Base-by-base conservation (phyloP, 1,284 basidiomycete species). In the Leccinum angustisporum region DNA sequence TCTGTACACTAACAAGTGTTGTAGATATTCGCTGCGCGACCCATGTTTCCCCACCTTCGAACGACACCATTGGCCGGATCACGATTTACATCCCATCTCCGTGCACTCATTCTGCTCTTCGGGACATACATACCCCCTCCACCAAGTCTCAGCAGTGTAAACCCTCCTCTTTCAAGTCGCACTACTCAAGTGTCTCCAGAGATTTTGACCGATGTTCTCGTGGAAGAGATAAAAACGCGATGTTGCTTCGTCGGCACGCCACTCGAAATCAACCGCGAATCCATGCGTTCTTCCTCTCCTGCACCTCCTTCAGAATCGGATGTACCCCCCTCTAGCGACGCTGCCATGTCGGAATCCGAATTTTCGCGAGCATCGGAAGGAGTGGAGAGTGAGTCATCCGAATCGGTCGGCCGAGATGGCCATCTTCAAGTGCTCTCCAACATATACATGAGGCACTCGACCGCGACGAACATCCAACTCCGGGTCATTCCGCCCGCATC, bases 21-120 rank as follows among this genome's bases (percentile, higher is more conserved):
- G 21, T 68, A 97, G 95, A 93, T 97, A 66, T 96, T 90, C 70
- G 86, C 91, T 53, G 89, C 94, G 10, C 82, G 96, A 34, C 95
- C 95, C 0, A 78, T 98, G 51, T 95, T 87, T 72, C 86, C 91
- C 33, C 85, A 90, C 57, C 80, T 97, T 10, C 83, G 83, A 63
- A 91, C 92, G 2, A 95, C 94, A 1, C 91, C 94, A 8, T 77
- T 94, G 9, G 95, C 94, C 3, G 93, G 95, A 6, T 77, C 83
- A 4, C 82, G 86, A 18, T 79, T 97, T 25, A 88, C 89, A 4
- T 81, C 82, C 3, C 92, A 95, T 65, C 79, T 98, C 21, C 85
- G 88, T 43, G 83, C 87, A 4, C 84, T 97, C 1, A 78, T 98
- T 0, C 83, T 92, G 10, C 83, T 90, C 62, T 94, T 92, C 67